Evolutionary conservation across 2,329 filamentous ascomycete genomes (phyloP).

Genomic region (Colletotrichum aenigma): DNA sequence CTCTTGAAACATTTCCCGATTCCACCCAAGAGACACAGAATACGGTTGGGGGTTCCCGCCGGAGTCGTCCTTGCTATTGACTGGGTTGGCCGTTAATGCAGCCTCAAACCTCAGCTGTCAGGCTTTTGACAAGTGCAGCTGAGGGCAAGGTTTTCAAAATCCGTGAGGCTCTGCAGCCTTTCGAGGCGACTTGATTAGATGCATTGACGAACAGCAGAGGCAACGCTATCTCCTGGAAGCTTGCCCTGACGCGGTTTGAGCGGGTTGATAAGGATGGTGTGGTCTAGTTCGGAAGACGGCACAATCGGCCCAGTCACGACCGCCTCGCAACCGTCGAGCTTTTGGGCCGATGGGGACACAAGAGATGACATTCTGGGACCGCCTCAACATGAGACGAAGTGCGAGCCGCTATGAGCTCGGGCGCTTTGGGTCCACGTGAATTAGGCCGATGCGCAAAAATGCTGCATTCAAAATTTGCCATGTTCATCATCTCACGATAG

Average conservation of each 20-base stretch:
- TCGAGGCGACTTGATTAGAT: not conserved
- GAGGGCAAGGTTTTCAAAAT: not conserved
- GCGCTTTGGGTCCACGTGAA: not conserved
- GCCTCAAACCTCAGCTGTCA: not conserved
- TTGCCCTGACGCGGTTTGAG: not conserved
- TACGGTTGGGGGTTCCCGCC: not conserved
- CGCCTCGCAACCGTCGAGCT: not conserved
- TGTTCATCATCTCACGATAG: not conserved
- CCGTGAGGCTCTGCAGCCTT: not conserved
- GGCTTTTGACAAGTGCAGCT: not conserved
- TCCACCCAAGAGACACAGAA: not conserved
- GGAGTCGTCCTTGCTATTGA: not conserved
- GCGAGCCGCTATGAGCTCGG: not conserved
- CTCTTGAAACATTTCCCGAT: not conserved
- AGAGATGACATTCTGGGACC: not conserved
- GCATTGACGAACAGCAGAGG: not conserved
- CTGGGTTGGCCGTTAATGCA: not conserved
- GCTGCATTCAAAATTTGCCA: not conserved
- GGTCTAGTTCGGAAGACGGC: not conserved
- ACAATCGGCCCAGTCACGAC: not conserved
- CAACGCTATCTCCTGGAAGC: not conserved
- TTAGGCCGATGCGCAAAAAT: not conserved
- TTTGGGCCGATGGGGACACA: not conserved
- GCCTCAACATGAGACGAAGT: slow-evolving; percentile 5
- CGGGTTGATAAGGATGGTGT: not conserved